Conservation (phyloP, 2,329 filamentous ascomycete genomes). For the Trichoderma simmonsii region DNA sequence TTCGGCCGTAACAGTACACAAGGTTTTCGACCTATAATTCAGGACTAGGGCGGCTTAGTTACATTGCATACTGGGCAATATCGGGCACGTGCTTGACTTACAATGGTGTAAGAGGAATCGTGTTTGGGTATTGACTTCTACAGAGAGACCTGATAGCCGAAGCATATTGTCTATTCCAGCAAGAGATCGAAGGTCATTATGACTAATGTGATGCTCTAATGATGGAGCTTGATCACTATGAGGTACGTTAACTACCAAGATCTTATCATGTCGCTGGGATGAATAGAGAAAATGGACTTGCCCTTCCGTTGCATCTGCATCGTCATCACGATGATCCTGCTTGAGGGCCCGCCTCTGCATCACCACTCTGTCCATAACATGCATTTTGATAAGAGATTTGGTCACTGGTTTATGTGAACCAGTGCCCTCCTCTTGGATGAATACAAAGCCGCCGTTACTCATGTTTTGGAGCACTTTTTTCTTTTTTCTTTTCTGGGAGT, state of each 20-base stretch:
- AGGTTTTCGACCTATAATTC: not conserved
- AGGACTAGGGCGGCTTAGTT: not conserved
- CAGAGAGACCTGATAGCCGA: not conserved
- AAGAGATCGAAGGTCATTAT: not conserved
- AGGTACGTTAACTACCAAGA: not conserved
- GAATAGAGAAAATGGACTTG: not conserved
- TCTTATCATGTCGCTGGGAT: no score
- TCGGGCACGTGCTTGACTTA: not conserved
- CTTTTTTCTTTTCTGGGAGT: not conserved
- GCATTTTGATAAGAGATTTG: slow-evolving; percentile 2
- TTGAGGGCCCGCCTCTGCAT: not conserved
- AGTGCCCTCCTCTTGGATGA: not conserved
- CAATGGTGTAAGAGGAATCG: not conserved
- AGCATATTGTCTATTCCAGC: not conserved
- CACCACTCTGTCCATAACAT: slow-evolving; percentile 5
- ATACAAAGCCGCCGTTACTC: not conserved
- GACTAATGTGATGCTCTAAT: not conserved
- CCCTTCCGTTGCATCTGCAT: not conserved
- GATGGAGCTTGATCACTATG: not conserved
- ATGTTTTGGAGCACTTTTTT: not conserved
- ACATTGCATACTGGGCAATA: no score
- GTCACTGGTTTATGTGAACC: not conserved
- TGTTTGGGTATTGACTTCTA: not conserved
- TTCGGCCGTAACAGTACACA: slow-evolving; percentile 1
- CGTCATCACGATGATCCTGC: not conserved